Evolutionary conservation across 2,329 filamentous ascomycete genomes (phyloP).

Genomic region (Aspergillus carbonarius): DNA sequence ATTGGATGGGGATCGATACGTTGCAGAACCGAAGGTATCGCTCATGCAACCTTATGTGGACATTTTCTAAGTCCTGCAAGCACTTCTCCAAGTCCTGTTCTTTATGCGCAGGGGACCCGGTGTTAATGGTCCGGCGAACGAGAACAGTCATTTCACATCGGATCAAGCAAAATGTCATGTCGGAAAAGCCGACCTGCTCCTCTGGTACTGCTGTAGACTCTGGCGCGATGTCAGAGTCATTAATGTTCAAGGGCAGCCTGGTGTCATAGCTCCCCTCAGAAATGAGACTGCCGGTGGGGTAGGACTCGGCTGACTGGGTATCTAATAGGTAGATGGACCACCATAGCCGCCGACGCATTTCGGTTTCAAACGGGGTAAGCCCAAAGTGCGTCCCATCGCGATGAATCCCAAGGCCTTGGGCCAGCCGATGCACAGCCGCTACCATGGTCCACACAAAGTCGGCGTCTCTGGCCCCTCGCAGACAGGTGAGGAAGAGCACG

Average conservation of each 20-base stretch:
- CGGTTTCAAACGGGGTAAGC: slow-evolving; percentile 56
- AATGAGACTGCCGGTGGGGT: slow-evolving; percentile 52
- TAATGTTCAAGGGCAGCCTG: slow-evolving; percentile 56
- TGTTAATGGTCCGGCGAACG: slow-evolving; percentile 20
- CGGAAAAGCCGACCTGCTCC: slow-evolving; percentile 53
- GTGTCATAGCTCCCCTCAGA: slow-evolving; percentile 51
- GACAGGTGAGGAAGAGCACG: neutral
- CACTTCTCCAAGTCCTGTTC: slow-evolving; percentile 30
- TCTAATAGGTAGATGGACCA: slow-evolving; percentile 63
- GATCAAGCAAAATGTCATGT: slow-evolving; percentile 57
- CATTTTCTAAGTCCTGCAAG: slow-evolving; percentile 44
- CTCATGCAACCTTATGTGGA: slow-evolving; percentile 20
- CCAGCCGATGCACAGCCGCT: slow-evolving; percentile 55
- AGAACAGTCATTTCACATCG: slow-evolving; percentile 53
- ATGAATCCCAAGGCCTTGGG: slow-evolving; percentile 65
- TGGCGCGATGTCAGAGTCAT: slow-evolving; percentile 54
- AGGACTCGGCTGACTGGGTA: slow-evolving; percentile 54
- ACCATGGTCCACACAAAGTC: slow-evolving; percentile 47
- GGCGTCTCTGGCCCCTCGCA: neutral
- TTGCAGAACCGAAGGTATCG: slow-evolving; percentile 53
- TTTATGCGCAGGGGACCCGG: slow-evolving; percentile 26
- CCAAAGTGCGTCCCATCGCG: slow-evolving; percentile 56
- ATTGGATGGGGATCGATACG: slow-evolving; percentile 48
- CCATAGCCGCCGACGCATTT: slow-evolving; percentile 67
- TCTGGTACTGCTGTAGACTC: slow-evolving; percentile 51